These are phyloP conservation scores for Pyrus pyrifolia DNA, from an alignment of 306 rosid species.

Conservation along the genomic window DNA sequence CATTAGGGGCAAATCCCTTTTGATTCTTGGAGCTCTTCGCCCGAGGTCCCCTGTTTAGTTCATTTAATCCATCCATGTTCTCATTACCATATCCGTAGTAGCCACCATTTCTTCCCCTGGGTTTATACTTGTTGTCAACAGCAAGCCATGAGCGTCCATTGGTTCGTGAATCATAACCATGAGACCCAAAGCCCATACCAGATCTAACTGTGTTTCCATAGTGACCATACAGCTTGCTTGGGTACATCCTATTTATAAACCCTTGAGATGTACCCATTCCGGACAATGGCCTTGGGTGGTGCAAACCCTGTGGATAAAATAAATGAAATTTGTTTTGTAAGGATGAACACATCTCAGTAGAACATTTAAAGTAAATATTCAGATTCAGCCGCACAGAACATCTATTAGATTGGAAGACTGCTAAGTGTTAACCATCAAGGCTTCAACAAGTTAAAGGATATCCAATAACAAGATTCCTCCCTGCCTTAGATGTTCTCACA, in stretches of 20 bases:
- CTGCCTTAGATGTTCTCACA: neutral
- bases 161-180: slow-evolving; percentile 77
- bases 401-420: neutral
- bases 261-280: slow-evolving; percentile 63
- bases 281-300: slow-evolving; percentile 79
- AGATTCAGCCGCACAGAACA: neutral
- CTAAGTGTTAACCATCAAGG: too few relatives aligned
- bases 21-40: slow-evolving; percentile 79
- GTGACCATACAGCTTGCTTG: slow-evolving; percentile 65
- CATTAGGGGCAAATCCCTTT: slow-evolving; percentile 48
- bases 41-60: slow-evolving; percentile 83
- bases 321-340: neutral
- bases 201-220: slow-evolving; percentile 73
- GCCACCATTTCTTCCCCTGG: slow-evolving; percentile 67
- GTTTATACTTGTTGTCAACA: slow-evolving; percentile 74
- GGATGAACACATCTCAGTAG: neutral
- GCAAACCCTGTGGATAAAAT: slow-evolving; percentile 52
- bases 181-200: slow-evolving; percentile 72
- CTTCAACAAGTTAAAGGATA: neutral
- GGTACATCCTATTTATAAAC: slow-evolving; percentile 65
- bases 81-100: slow-evolving; percentile 80
- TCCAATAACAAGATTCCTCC: neutral
- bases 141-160: slow-evolving; percentile 77
- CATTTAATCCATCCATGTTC: slow-evolving; percentile 85
- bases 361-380: neutral